Conservation (phyloP, 108 stramenopile genomes). For the Skeletonema menzelii region DNA sequence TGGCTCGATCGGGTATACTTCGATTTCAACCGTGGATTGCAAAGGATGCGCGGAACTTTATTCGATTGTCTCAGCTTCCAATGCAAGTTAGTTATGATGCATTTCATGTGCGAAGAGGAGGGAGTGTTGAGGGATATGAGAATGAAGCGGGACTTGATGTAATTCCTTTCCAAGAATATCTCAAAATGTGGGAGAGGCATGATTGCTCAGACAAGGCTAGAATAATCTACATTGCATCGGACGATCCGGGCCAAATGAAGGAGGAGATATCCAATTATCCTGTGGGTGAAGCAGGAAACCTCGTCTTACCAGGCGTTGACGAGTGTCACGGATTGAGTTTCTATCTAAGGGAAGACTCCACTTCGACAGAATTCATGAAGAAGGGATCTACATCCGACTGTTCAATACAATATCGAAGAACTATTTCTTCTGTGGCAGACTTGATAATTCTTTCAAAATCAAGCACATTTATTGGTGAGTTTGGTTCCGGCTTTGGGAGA, state of each 20-base stretch:
- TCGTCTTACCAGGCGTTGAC: neutral
- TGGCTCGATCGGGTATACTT: slow-evolving; percentile 4
- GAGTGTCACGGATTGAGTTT: slow-evolving; percentile 8
- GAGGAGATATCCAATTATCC: slow-evolving; percentile 10
- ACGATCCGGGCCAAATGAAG: slow-evolving; percentile 3
- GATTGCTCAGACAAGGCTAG: slow-evolving; percentile 3
- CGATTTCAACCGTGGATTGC: slow-evolving; percentile 8
- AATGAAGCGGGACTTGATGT: neutral
- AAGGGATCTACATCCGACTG: neutral
- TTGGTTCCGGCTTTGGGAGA: slow-evolving; percentile 6
- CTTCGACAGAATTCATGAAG: neutral
- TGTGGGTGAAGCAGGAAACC: neutral
- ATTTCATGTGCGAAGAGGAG: neutral
- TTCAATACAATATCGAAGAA: slow-evolving; percentile 1
- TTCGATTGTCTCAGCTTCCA: neutral
- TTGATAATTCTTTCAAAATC: slow-evolving; percentile 8
- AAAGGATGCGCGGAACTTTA: neutral
- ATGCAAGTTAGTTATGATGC: slow-evolving; percentile 1
- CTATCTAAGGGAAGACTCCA: slow-evolving; percentile 2
- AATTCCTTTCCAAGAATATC: slow-evolving; percentile 14
- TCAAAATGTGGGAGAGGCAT: slow-evolving; percentile 1
- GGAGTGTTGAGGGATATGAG: neutral
- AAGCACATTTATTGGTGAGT: slow-evolving; percentile 1
- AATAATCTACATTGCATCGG: slow-evolving; percentile 10
- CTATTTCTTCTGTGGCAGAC: slow-evolving; percentile 8